These are phyloP conservation scores for Calonectria ilicicola DNA, from an alignment of 2,329 filamentous ascomycete genomes.

Conservation along the genomic window DNA sequence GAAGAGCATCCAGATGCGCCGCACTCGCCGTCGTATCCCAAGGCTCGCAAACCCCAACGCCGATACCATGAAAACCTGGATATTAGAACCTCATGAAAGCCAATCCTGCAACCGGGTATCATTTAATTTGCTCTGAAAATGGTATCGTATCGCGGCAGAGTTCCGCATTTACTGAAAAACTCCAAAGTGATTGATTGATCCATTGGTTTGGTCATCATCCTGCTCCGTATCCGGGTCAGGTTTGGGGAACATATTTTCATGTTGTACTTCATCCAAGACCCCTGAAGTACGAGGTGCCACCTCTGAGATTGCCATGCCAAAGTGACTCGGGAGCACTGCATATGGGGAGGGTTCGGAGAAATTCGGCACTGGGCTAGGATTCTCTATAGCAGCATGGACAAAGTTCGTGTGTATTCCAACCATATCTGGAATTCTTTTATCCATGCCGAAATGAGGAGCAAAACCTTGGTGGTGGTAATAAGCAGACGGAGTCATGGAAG, in stretches of 20 bases:
- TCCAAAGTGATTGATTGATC: background rate
- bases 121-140: background rate
- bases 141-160: background rate
- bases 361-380: background rate
- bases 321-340: background rate
- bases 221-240: background rate
- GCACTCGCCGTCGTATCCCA: background rate
- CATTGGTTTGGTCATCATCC: background rate
- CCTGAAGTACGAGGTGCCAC: conserved; percentile 10
- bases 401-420: background rate
- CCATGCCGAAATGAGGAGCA: background rate
- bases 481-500: background rate
- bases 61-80: conserved; percentile 6
- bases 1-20: conserved; percentile 10
- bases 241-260: background rate
- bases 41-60: conserved; percentile 9
- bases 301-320: background rate
- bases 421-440: background rate
- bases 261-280: background rate
- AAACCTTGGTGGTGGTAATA: background rate
- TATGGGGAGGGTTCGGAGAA: background rate
- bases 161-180: conserved; percentile 1
- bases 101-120: background rate
- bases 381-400: background rate
- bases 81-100: background rate